Conservation (phyloP, 306 rosid species). For the Benincasa hispida region DNA sequence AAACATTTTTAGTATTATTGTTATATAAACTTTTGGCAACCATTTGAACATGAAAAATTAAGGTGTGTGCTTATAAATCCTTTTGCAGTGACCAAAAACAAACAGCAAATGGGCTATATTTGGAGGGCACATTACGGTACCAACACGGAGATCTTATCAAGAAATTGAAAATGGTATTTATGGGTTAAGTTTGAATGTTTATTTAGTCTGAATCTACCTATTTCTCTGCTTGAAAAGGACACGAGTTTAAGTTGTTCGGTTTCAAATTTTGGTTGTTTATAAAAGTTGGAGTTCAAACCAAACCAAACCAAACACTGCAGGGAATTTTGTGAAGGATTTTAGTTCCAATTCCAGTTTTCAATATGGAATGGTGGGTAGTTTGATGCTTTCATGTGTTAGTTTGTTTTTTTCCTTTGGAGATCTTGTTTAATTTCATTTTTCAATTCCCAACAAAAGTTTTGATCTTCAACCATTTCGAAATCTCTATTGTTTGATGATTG, state of each 20-base stretch:
- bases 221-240: neutral
- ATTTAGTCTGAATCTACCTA: neutral
- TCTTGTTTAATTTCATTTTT: neutral
- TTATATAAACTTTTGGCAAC: neutral
- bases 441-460: neutral
- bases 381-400: neutral
- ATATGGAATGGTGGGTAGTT: neutral
- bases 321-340: neutral
- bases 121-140: neutral
- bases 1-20: neutral
- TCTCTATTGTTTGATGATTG: neutral
- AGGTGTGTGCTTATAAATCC: neutral
- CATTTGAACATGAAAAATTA: neutral
- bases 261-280: constrained; percentile 2
- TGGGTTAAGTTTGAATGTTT: neutral
- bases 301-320: neutral
- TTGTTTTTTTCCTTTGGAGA: neutral
- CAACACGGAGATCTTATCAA: neutral
- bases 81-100: neutral
- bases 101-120: neutral
- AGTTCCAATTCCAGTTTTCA: constrained; percentile 2
- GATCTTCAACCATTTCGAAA: neutral
- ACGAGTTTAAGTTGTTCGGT: neutral
- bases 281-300: neutral
- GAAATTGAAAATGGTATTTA: constrained; percentile 8